phyloP scores from a whole-genome alignment of 2,329 filamentous ascomycete species.

The Lachnellula occidentalis region DNA sequence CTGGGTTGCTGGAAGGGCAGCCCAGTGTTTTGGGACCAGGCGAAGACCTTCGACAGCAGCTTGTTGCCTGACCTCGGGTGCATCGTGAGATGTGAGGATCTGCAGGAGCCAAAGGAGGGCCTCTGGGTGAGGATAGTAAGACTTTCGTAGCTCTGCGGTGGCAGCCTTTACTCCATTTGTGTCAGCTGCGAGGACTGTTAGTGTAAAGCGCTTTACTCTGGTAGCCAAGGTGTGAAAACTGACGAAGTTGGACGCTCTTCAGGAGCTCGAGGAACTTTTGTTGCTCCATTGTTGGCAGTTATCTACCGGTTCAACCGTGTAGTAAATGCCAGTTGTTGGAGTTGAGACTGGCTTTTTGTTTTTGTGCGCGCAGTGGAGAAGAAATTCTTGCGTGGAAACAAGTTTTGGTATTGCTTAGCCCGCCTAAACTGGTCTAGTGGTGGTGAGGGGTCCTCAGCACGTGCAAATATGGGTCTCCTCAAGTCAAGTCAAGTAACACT shows the following conservation, averaged over 20 bases:
- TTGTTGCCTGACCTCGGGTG: conserved; percentile 65
- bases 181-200: conserved; percentile 56
- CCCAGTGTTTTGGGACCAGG: conserved; percentile 82
- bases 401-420: background rate
- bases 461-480: too few relatives aligned
- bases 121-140: conserved; percentile 82
- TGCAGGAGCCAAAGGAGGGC: conserved; percentile 83
- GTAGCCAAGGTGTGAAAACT: conserved; percentile 35
- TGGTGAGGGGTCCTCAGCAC: too few relatives aligned
- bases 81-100: conserved; percentile 72
- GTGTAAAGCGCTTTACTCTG: conserved; percentile 7
- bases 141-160: conserved; percentile 84
- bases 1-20: conserved; percentile 63
- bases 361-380: conserved; percentile 2
- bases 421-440: background rate
- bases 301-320: background rate
- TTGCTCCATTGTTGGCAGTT: conserved; percentile 58
- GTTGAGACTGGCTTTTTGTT: background rate
- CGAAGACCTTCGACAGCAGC: conserved; percentile 86
- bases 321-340: background rate
- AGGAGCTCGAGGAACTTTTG: conserved; percentile 82
- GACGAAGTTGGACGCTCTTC: conserved; percentile 81
- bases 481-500: too few relatives aligned
- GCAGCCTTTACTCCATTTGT: conserved; percentile 85
- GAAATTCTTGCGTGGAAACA: background rate